A percentile compares a stretch with the other conserved stretches of the same genome.
Conservation (phyloP, 2,329 filamentous ascomycete species). For the Aspergillus sp. region DNA sequence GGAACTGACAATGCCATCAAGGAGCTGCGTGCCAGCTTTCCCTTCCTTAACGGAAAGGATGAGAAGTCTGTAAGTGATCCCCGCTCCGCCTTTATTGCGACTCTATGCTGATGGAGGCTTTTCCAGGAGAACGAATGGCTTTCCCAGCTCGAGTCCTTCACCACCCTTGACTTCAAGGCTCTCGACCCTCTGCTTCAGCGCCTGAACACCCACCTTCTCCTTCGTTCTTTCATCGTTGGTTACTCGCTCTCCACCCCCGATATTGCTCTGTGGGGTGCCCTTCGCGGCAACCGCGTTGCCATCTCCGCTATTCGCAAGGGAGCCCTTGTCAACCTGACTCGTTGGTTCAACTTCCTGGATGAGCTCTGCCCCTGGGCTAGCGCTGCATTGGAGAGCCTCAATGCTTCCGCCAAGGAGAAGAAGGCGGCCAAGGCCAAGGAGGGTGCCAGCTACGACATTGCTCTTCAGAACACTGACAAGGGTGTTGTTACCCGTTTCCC, state of each 20-base stretch:
- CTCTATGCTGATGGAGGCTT: conserved; percentile 7
- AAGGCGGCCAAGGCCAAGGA: conserved; percentile 70
- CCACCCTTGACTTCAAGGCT: conserved; percentile 74
- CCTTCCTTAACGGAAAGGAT: conserved; percentile 41
- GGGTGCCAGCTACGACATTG: conserved; percentile 86
- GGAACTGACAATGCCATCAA: conserved; percentile 35
- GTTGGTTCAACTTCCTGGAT: conserved; percentile 89
- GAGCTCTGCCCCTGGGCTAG: conserved; percentile 76
- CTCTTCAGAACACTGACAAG: conserved; percentile 78
- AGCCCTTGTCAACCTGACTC: conserved; percentile 70
- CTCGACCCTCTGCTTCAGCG: conserved; percentile 73
- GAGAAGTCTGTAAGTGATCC: conserved; percentile 33
- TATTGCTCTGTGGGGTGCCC: conserved; percentile 76
- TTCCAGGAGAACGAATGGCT: conserved; percentile 57
- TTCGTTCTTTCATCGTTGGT: conserved; percentile 82
- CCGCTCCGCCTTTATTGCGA: background rate
- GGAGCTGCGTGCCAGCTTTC: conserved; percentile 37
- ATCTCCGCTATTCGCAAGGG: conserved; percentile 79
- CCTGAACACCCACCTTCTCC: conserved; percentile 82
- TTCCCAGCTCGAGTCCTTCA: conserved; percentile 53
- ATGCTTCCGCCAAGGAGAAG: conserved; percentile 69
- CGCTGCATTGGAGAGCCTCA: conserved; percentile 68
- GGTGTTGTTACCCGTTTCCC: conserved; percentile 91
- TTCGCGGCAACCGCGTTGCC: conserved; percentile 82
- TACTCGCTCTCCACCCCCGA: conserved; percentile 77